Evolutionary conservation across 1,284 basidiomycete genomes (phyloP).

Genomic region (Rhodotorula sp.): DNA sequence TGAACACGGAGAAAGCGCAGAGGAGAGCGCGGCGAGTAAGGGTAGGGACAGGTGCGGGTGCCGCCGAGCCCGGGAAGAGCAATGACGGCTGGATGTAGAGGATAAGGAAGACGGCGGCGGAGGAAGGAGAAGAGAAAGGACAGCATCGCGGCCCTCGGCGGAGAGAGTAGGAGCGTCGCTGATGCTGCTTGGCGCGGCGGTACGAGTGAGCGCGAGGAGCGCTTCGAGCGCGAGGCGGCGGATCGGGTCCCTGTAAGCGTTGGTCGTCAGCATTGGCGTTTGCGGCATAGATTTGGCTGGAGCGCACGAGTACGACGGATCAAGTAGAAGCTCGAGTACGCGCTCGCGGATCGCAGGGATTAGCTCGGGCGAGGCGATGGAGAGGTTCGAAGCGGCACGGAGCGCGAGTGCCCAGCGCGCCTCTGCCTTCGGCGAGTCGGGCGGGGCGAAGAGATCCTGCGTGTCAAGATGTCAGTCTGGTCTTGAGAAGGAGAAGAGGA

Average conservation of each 20-base stretch:
- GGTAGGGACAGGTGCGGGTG: not conserved
- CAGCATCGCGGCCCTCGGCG: not conserved
- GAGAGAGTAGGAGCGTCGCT: not conserved
- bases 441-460: slow-evolving; percentile 20
- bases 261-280: not conserved
- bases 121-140: slow-evolving; percentile 1
- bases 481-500: not conserved
- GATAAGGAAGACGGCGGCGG: not conserved
- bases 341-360: slow-evolving; percentile 18
- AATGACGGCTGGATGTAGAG: not conserved
- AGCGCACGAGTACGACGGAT: not conserved
- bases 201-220: not conserved
- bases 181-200: rapidly evolving
- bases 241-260: slow-evolving; percentile 1
- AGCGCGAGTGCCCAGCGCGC: slow-evolving; percentile 11
- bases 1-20: not conserved
- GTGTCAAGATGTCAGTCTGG: not conserved
- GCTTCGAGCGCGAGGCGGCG: slow-evolving; percentile 22
- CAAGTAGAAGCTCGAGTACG: slow-evolving; percentile 16
- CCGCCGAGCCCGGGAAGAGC: not conserved
- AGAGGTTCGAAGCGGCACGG: slow-evolving; percentile 6
- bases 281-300: not conserved
- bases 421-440: not conserved
- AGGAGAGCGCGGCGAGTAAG: slow-evolving; percentile 5
- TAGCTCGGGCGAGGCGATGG: slow-evolving; percentile 19